Base-by-base conservation (phyloP, 2,329 filamentous ascomycete genomes). In the Epichloe festucae region DNA sequence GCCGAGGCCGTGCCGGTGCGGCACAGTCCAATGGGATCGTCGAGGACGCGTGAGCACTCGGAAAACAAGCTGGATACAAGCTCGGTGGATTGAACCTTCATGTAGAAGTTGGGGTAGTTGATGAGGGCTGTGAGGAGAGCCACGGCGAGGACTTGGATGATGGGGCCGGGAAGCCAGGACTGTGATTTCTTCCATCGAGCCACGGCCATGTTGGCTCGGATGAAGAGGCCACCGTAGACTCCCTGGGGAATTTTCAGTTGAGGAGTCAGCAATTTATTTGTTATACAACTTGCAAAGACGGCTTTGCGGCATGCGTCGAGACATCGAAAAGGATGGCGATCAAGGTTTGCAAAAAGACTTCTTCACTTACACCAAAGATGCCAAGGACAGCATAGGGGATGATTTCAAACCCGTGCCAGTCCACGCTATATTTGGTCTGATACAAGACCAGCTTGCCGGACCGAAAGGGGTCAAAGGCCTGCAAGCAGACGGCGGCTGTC, bases 81-180 rank as follows among this genome's bases (percentile, higher is more conserved):
- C 65, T 96, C 89, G 0, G 89, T 90, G 21, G 87, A 81, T 65
- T 97, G 91, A 3, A 89, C 86, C 58, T 93, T 85, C 85, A 97
- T 95, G 68, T 96, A 97, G 52, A 89, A 84, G 68, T 96, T 95
- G 11, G 93, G 93, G 61, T 89, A 98, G 72, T 95, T 96, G 67
- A 97, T 79, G 44, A 97, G 65, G 1, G 91, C 89, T 2, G 90
- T 95, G 21, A 95, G 63, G 42, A 90, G 71, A 4, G 91, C 83
- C 23, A 95, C 81, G n/a, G 82, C 68, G 21, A 85, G 70, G 10
- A 97, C 91, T 69, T 97, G 90, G 14, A 78, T 67, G 31, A 96
- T 73, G 2, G 93, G 90, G 4, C 79, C 79, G 35, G 85, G 82
- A 15, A 89, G 79, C 63, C 80, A 81, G 15, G 76, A 69, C 15